Conservation (phyloP, 2,329 filamentous ascomycete species). For the Plenodomus tracheiphilus region DNA sequence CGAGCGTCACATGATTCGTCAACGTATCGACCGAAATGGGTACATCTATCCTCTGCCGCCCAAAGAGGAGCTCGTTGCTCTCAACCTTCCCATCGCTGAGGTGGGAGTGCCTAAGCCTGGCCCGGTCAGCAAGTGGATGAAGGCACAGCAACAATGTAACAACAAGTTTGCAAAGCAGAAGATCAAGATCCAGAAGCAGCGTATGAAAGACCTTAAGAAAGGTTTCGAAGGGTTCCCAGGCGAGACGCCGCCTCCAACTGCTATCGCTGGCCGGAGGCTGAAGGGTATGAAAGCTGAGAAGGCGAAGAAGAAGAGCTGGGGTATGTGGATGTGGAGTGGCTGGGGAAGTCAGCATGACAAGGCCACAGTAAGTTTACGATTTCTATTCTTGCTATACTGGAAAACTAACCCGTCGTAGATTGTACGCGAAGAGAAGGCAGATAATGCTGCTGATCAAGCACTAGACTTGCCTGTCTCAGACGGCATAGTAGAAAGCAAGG, state of each 20-base stretch:
- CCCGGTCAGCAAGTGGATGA: slow-evolving; percentile 82
- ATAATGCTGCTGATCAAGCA: slow-evolving; percentile 21
- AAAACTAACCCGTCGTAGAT: slow-evolving; percentile 27
- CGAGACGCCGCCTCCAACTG: slow-evolving; percentile 81
- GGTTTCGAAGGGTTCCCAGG: slow-evolving; percentile 72
- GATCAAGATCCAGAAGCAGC: slow-evolving; percentile 71
- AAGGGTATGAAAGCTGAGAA: slow-evolving; percentile 53
- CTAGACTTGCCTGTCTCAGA: slow-evolving; percentile 28
- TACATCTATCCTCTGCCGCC: slow-evolving; percentile 69
- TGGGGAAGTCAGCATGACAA: slow-evolving; percentile 92
- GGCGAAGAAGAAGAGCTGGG: slow-evolving; percentile 69
- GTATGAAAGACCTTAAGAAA: slow-evolving; percentile 70
- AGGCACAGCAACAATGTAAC: slow-evolving; percentile 73
- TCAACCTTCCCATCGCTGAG: slow-evolving; percentile 65
- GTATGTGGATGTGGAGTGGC: slow-evolving; percentile 79
- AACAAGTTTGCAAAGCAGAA: slow-evolving; percentile 70
- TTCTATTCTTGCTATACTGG: slow-evolving; percentile 1
- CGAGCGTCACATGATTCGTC: slow-evolving; percentile 85
- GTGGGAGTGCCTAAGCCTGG: slow-evolving; percentile 80
- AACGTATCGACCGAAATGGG: slow-evolving; percentile 80
- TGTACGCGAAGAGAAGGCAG: slow-evolving; percentile 38
- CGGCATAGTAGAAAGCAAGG: slow-evolving; percentile 33
- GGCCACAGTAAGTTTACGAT: slow-evolving; percentile 59
- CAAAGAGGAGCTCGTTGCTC: slow-evolving; percentile 64
- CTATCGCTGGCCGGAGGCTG: slow-evolving; percentile 72